A percentile compares a stretch with the other conserved stretches of the same genome.
These are phyloP conservation scores for Pisolithus thermaeus DNA, from an alignment of 1,284 basidiomycete species.

Conservation along the genomic window DNA sequence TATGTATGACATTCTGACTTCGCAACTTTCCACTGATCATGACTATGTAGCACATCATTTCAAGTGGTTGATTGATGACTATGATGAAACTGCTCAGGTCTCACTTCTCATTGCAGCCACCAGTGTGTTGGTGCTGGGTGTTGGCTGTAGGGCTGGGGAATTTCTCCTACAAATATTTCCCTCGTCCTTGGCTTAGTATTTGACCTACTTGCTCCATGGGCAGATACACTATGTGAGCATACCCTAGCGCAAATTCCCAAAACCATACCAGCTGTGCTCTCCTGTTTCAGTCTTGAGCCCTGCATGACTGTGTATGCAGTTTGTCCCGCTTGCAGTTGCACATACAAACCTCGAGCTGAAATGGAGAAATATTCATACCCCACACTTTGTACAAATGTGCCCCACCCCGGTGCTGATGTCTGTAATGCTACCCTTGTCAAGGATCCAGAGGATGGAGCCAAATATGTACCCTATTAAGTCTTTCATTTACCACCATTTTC, in stretches of 20 bases:
- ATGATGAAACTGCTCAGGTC: too few relatives aligned
- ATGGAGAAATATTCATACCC: conserved; percentile 12
- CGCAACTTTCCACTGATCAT: too few relatives aligned
- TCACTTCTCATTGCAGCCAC: too few relatives aligned
- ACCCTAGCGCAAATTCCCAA: not conserved
- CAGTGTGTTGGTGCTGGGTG: too few relatives aligned
- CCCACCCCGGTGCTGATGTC: not conserved
- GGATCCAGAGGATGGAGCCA: not conserved
- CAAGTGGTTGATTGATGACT: too few relatives aligned
- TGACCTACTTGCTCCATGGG: conserved; percentile 11
- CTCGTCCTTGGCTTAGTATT: conserved; percentile 10
- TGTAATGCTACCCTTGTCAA: conserved; percentile 8
- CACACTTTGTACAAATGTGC: conserved; percentile 7
- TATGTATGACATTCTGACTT: too few relatives aligned
- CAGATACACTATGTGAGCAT: not conserved
- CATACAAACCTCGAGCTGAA: conserved; percentile 8
- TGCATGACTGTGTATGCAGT: conserved; percentile 13
- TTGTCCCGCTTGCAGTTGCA: conserved; percentile 17
- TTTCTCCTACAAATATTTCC: conserved; percentile 17
- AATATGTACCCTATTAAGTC: not conserved
- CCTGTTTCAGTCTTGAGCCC: conserved; percentile 17
- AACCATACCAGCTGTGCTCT: conserved; percentile 13
- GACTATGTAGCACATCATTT: too few relatives aligned
- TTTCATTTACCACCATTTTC: conserved; percentile 10
- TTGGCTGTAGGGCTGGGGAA: conserved; percentile 2